Conservation (phyloP, 768 basidiomycete species). For the Aureoboletus auriporus region DNA sequence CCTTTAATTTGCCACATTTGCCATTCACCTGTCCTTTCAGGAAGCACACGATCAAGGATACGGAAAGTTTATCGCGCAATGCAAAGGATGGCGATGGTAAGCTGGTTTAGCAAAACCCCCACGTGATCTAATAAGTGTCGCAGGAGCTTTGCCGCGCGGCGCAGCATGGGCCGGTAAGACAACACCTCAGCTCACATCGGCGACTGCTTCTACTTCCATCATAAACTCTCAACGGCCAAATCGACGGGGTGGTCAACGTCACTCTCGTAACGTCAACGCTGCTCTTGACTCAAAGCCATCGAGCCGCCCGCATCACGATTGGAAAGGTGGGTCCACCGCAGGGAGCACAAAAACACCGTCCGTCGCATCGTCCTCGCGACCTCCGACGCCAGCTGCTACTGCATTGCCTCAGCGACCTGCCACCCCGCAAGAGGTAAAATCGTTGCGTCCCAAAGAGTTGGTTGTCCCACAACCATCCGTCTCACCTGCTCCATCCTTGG, state of each 20-base stretch:
- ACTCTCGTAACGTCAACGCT: constrained; percentile 38
- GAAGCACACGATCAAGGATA: constrained; percentile 91
- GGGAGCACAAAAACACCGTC: constrained; percentile 42
- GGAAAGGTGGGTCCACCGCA: constrained; percentile 34
- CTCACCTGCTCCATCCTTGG: constrained; percentile 45
- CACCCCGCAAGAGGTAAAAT: constrained; percentile 41
- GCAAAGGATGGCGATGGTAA: constrained; percentile 59
- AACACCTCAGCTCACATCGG: constrained; percentile 16
- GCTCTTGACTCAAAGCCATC: constrained; percentile 33
- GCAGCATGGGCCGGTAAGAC: constrained; percentile 60
- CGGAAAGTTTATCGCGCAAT: constrained; percentile 61
- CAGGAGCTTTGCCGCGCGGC: constrained; percentile 59
- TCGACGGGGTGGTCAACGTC: constrained; percentile 47
- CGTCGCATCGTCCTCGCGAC: constrained; percentile 51
- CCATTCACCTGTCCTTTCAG: constrained; percentile 34
- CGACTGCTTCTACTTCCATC: constrained; percentile 10
- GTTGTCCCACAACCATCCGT: constrained; percentile 35
- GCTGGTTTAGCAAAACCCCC: not conserved
- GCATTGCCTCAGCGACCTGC: constrained; percentile 39
- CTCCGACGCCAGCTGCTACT: constrained; percentile 47
- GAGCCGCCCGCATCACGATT: constrained; percentile 39
- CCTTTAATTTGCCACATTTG: not conserved
- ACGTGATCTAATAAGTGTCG: constrained; percentile 8
- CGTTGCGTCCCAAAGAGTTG: constrained; percentile 37
- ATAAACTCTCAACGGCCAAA: constrained; percentile 33